Conservation (phyloP, 768 basidiomycete genomes). For the Amanita pseudoporphyria region DNA sequence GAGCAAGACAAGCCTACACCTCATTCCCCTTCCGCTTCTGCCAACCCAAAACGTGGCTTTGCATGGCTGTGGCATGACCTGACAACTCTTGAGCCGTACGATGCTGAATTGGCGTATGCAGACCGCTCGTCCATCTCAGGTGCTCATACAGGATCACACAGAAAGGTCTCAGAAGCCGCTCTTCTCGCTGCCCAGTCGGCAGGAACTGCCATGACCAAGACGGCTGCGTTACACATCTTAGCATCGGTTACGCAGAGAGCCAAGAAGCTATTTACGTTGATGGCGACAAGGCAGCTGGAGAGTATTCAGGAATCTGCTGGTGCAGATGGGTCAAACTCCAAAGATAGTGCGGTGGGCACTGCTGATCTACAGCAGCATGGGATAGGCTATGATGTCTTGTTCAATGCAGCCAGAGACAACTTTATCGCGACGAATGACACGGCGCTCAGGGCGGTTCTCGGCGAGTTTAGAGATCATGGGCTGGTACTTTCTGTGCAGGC, state of each 20-base stretch:
- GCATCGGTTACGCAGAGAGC: conserved; percentile 84
- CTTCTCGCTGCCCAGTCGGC: conserved; percentile 21
- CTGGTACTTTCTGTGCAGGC: conserved; percentile 52
- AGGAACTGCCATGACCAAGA: conserved; percentile 52
- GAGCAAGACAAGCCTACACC: conserved; percentile 11
- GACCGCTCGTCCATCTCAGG: conserved; percentile 57
- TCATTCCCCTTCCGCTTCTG: conserved; percentile 5
- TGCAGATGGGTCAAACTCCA: conserved; percentile 23
- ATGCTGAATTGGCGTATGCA: conserved; percentile 61
- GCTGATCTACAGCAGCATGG: conserved; percentile 37
- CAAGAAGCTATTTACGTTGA: conserved; percentile 66
- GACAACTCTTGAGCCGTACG: conserved; percentile 78
- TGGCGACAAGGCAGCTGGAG: conserved; percentile 62
- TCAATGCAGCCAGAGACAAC: conserved; percentile 64
- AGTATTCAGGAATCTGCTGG: conserved; percentile 35
- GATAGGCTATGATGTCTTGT: conserved; percentile 57
- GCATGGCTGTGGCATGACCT: conserved; percentile 86
- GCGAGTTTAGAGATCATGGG: conserved; percentile 88
- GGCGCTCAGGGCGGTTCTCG: conserved; percentile 69
- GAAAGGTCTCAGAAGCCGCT: conserved; percentile 18
- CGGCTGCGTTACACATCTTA: conserved; percentile 71
- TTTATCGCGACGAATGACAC: conserved; percentile 89
- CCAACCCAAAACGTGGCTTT: conserved; percentile 38
- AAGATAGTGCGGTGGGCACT: neutral
- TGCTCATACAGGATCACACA: conserved; percentile 33